A percentile compares a stretch with the other conserved stretches of the same genome.
phyloP scores from a whole-genome alignment of 1,284 basidiomycete genomes.

The Mycena sp. region DNA sequence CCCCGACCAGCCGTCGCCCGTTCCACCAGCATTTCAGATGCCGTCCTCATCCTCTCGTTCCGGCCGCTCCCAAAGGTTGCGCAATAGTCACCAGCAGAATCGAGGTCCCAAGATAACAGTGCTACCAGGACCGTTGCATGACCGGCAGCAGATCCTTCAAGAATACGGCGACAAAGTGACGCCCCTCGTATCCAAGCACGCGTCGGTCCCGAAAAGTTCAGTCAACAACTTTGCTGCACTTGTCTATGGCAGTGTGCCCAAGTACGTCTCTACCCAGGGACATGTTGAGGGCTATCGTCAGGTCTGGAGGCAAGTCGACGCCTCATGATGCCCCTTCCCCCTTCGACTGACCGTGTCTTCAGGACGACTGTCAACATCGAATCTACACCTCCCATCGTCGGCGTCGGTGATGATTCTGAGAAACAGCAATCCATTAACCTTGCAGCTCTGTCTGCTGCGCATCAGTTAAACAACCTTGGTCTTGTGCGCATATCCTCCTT shows the following conservation, averaged over 20 bases:
- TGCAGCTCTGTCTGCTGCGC: conserved; percentile 77
- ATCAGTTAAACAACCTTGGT: conserved; percentile 72
- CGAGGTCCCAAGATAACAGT: conserved; percentile 1
- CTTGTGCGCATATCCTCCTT: conserved; percentile 52
- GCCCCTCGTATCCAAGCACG: conserved; percentile 24
- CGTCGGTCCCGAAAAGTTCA: conserved; percentile 46
- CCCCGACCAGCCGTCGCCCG: conserved; percentile 22
- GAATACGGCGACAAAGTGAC: conserved; percentile 1
- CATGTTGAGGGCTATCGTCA: conserved; percentile 33
- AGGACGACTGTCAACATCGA: conserved; percentile 61
- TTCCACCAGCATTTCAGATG: conserved; percentile 36
- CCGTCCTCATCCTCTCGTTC: conserved; percentile 32
- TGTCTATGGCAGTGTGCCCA: conserved; percentile 42
- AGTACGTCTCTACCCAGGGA: conserved; percentile 48
- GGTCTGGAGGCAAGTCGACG: conserved; percentile 45
- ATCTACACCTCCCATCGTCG: conserved; percentile 55
- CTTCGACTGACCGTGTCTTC: background rate
- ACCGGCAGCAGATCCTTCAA: conserved; percentile 5
- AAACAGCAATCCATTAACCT: conserved; percentile 81
- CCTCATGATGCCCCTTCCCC: background rate
- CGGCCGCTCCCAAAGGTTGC: conserved; percentile 24
- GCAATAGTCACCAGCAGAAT: conserved; percentile 23
- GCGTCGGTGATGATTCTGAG: conserved; percentile 69
- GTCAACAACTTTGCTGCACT: conserved; percentile 49
- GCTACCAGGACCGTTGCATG: conserved; percentile 13